Evolutionary conservation across 257 asterid genomes (phyloP), one percentile per base, ranked within the genome.

Genomic region (Lycium ferocissimum): DNA sequence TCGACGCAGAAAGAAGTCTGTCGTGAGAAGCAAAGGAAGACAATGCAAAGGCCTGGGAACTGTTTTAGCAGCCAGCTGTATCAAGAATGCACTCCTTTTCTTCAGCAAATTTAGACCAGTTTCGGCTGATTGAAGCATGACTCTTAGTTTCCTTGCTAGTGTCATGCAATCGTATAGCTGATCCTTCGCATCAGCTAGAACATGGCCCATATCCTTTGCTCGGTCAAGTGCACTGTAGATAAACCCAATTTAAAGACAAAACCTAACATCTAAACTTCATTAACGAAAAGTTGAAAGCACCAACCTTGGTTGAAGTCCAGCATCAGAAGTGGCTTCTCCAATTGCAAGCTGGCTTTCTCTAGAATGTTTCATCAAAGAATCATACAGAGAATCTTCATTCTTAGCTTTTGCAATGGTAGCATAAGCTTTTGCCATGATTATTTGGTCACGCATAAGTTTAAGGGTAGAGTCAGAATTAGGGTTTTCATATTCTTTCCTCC

Each of bases 31-130:
- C 86, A 94, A 87, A 35, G 98, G 95, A 86, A 94, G 90, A 87
- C 98, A 94, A 83, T 94, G 98, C 90, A 95, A 85, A 8, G 99
- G 99, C 87, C 91, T 91, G 88, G 99, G 98, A 82, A 95, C 93
- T 65, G 99, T 94, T 92, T 94, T 95, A 57, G 98, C 99, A 83
- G 98, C 98, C 54, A 95, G 92, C 90, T 95, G 99, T 84, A 93
- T 92, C 91, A 95, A 87, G 89, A 95, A 95, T 51, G 97, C 88
- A 89, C 99, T 94, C 91, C 91, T 94, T 88, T 92, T 92, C 94
- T 89, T 93, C 87, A 90, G 88, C 43, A 84, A 83, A 80, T 88
- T 88, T 62, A 40, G 90, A 87, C 88, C 87, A 17, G 83, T 88
- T 90, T 95, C 99, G 40, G 92, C 90, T 33, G 97, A 92, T 90